phyloP scores from a whole-genome alignment of 768 basidiomycete species.

The Obba rivulosa region DNA sequence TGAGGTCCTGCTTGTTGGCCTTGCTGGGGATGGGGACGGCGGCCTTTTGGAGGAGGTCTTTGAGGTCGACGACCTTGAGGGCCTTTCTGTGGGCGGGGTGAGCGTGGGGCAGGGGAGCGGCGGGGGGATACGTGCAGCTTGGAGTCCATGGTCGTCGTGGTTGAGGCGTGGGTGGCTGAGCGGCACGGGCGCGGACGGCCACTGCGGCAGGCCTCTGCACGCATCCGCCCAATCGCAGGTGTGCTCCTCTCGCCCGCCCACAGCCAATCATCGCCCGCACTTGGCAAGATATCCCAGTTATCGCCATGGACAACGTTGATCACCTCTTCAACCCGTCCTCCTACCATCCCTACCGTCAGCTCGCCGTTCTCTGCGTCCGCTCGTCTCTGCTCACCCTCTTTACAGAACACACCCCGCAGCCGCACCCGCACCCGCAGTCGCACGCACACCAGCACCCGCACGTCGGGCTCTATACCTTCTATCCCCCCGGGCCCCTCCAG shows the following conservation, averaged over 20 bases:
- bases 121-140: constrained; percentile 28
- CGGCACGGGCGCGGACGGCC: too few relatives aligned
- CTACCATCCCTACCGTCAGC: constrained; percentile 38
- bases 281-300: constrained; percentile 7
- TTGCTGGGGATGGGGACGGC: constrained; percentile 43
- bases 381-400: constrained; percentile 9
- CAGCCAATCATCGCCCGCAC: constrained; percentile 4
- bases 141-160: constrained; percentile 29
- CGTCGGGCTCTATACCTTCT: constrained; percentile 17
- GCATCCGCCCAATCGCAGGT: background rate
- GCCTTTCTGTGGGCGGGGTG: constrained; percentile 36
- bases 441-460: constrained; percentile 14
- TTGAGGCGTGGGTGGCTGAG: constrained; percentile 6
- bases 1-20: constrained; percentile 63
- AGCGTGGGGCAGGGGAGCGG: background rate
- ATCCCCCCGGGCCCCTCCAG: constrained; percentile 24
- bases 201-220: background rate
- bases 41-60: constrained; percentile 53
- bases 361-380: constrained; percentile 16
- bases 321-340: constrained; percentile 56
- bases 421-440: background rate
- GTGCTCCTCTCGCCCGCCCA: background rate
- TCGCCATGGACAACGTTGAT: constrained; percentile 47
- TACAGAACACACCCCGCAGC: constrained; percentile 6
- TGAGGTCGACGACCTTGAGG: constrained; percentile 71